Conservation (phyloP, 2,329 filamentous ascomycete species). For the Aspergillus nomiae region DNA sequence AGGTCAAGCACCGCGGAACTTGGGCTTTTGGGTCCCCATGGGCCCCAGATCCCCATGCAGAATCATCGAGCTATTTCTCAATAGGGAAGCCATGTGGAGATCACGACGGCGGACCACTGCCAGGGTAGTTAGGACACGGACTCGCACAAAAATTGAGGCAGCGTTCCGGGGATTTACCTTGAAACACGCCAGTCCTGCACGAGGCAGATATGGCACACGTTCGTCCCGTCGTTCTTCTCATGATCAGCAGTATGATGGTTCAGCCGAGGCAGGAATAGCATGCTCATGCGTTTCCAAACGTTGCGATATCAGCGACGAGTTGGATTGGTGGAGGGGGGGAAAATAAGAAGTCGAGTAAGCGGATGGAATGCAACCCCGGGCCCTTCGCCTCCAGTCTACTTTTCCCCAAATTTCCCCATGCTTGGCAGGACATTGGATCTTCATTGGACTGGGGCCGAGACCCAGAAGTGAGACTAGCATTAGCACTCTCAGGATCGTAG, state of each 20-base stretch:
- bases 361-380: slow-evolving; percentile 5
- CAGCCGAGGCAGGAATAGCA: neutral
- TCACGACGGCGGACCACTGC: neutral
- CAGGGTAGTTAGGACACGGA: neutral
- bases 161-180: neutral
- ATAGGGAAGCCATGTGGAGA: slow-evolving; percentile 1
- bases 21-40: slow-evolving; percentile 5
- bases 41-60: slow-evolving; percentile 5
- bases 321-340: slow-evolving; percentile 1
- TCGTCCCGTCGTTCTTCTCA: neutral
- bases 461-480: slow-evolving; percentile 9
- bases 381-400: neutral
- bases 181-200: neutral
- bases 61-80: slow-evolving; percentile 8
- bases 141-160: neutral
- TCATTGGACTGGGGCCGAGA: slow-evolving; percentile 12
- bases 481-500: neutral
- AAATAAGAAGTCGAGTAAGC: neutral
- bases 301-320: neutral
- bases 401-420: slow-evolving; percentile 22
- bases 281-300: neutral
- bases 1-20: slow-evolving; percentile 15
- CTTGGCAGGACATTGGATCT: slow-evolving; percentile 8
- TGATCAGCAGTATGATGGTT: neutral
- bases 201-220: neutral